A percentile compares a stretch with the other conserved stretches of the same genome.
Evolutionary conservation across 805 yeast genomes (phyloP).

Genomic region (Wickerhamiella qilinensis): DNA sequence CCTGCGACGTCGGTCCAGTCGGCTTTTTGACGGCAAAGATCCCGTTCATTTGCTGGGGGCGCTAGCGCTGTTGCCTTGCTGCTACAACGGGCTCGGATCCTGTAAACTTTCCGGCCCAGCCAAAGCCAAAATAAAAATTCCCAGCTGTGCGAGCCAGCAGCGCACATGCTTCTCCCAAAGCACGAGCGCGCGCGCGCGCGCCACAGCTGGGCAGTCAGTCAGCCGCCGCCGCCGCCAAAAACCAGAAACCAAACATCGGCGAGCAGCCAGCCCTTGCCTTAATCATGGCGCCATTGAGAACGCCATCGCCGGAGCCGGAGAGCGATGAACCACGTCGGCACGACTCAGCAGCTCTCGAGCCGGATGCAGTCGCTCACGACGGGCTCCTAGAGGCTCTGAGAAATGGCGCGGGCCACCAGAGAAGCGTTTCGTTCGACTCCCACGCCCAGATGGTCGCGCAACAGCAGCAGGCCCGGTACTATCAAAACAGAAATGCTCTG

Average conservation of each 20-base stretch:
- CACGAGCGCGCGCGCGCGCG: too few species aligned
- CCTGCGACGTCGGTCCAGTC: conserved; percentile 64
- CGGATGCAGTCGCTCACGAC: conserved; percentile 17
- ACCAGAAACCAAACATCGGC: too few species aligned
- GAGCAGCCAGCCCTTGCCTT: too few species aligned
- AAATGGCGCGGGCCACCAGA: conserved; percentile 8
- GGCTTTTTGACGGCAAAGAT: conserved; percentile 88
- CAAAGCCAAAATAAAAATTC: too few species aligned
- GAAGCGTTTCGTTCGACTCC: conserved; percentile 17
- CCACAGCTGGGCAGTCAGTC: too few species aligned
- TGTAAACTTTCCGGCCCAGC: too few species aligned
- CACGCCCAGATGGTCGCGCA: conserved; percentile 33
- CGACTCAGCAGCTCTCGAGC: conserved; percentile 5
- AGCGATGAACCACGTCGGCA: not conserved
- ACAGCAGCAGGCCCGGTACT: conserved; percentile 58
- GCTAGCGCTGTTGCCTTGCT: not conserved
- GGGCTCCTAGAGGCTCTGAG: conserved; percentile 13
- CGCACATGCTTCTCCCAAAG: too few species aligned
- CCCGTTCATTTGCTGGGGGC: conserved; percentile 52
- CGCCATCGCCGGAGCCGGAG: too few species aligned
- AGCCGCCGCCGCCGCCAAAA: too few species aligned
- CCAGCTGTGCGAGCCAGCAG: too few species aligned
- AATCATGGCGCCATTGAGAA: too few species aligned
- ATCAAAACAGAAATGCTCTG: conserved; percentile 50
- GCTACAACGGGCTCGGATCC: not conserved